Evolutionary conservation across 345 rosid genomes (phyloP).

Genomic region (Arabis hirsuta): DNA sequence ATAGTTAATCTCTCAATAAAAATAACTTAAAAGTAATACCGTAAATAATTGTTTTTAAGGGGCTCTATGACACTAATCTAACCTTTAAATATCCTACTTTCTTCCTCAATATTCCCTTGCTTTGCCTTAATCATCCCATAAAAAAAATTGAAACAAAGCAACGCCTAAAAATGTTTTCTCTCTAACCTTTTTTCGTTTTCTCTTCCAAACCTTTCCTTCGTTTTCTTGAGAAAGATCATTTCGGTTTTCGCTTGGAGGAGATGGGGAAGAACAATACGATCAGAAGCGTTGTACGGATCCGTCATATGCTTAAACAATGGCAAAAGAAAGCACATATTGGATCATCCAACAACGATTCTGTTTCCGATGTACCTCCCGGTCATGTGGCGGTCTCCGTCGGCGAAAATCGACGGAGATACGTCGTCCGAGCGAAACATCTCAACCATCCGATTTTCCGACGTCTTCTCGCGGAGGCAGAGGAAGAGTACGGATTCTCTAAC

Average conservation of each 20-base stretch:
- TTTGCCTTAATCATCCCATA: constrained; percentile 28
- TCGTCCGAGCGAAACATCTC: constrained; percentile 76
- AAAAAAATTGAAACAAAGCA: constrained; percentile 17
- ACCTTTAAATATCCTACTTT: constrained; percentile 29
- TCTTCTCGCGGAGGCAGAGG: constrained; percentile 76
- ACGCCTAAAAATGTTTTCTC: constrained; percentile 35
- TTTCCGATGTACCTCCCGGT: constrained; percentile 72
- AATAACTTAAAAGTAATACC: background rate
- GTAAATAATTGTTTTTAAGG: background rate
- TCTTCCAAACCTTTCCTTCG: constrained; percentile 23
- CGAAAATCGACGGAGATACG: constrained; percentile 52
- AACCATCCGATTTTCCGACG: constrained; percentile 79
- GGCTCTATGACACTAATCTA: background rate
- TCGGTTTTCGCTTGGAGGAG: constrained; percentile 2
- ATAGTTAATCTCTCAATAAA: too few species aligned
- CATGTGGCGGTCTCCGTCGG: constrained; percentile 89
- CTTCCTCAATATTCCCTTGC: constrained; percentile 19
- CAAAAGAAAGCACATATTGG: constrained; percentile 60
- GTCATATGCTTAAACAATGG: constrained; percentile 82
- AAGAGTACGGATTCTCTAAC: constrained; percentile 79
- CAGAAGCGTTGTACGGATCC: constrained; percentile 73
- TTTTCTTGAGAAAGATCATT: constrained; percentile 32
- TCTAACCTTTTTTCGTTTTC: constrained; percentile 16
- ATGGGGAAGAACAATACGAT: constrained; percentile 62
- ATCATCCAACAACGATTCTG: constrained; percentile 34